A percentile compares a stretch with the other conserved stretches of the same genome.
Conservation (phyloP, 2,329 filamentous ascomycete species). For the Pseudovirgaria hyperparasitica region DNA sequence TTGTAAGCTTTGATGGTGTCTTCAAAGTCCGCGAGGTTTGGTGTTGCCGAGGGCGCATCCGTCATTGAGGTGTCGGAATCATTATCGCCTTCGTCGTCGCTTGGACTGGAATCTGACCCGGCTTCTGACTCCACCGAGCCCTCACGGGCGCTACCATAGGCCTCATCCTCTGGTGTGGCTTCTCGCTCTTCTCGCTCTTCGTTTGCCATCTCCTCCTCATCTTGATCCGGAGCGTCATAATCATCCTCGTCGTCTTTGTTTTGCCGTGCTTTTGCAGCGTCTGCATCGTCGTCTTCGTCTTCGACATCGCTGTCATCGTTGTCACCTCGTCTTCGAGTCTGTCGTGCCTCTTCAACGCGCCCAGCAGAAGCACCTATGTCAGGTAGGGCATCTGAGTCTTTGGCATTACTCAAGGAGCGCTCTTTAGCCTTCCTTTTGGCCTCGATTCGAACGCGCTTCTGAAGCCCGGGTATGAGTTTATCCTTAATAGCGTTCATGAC, state of each 20-base stretch:
- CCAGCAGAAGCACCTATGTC: conserved; percentile 57
- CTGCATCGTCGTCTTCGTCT: conserved; percentile 40
- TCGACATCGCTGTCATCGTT: conserved; percentile 68
- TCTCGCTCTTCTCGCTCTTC: conserved; percentile 47
- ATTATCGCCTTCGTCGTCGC: conserved; percentile 14
- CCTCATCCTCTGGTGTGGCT: conserved; percentile 46
- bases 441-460: conserved; percentile 60
- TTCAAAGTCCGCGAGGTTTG: conserved; percentile 47
- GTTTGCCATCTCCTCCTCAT: conserved; percentile 63
- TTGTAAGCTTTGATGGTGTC: conserved; percentile 40
- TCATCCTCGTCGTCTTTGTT: conserved; percentile 74
- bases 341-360: conserved; percentile 36
- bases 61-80: conserved; percentile 17
- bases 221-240: conserved; percentile 87
- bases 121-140: conserved; percentile 21
- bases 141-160: conserved; percentile 33
- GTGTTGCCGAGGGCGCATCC: conserved; percentile 13
- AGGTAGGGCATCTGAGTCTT: conserved; percentile 52
- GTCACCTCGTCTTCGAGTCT: conserved; percentile 38
- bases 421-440: conserved; percentile 63
- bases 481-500: conserved; percentile 69
- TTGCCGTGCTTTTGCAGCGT: conserved; percentile 55
- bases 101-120: conserved; percentile 30
- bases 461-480: conserved; percentile 61
- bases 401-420: conserved; percentile 40